phyloP scores from a whole-genome alignment of 257 asterid species.

The Asclepias syriaca region DNA sequence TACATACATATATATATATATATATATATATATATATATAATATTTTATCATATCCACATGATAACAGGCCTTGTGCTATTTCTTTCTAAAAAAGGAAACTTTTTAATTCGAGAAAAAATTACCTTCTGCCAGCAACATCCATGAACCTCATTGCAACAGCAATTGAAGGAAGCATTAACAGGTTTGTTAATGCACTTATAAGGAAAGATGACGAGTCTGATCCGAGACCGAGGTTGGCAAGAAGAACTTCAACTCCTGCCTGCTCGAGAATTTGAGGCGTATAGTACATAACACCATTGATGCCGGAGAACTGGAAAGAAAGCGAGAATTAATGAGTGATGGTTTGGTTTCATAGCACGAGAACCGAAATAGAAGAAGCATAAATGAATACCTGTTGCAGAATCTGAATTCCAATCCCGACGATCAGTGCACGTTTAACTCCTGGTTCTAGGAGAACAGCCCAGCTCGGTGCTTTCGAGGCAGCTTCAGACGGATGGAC shows the following conservation, averaged over 20 bases:
- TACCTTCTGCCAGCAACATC: conserved; percentile 87
- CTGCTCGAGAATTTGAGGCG: conserved; percentile 90
- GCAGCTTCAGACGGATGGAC: conserved; percentile 15
- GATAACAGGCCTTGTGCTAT: too few relatives aligned
- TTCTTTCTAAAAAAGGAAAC: too few relatives aligned
- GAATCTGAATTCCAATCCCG: conserved; percentile 18
- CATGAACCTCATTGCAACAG: conserved; percentile 89
- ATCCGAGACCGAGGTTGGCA: conserved; percentile 62
- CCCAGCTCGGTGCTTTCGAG: conserved; percentile 9
- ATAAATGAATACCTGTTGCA: conserved; percentile 17
- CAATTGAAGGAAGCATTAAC: conserved; percentile 64
- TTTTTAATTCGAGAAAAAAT: background rate
- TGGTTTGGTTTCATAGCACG: too few relatives aligned
- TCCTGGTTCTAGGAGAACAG: conserved; percentile 19
- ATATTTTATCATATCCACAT: too few relatives aligned
- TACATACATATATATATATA: too few relatives aligned
- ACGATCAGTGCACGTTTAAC: conserved; percentile 18
- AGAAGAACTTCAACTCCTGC: conserved; percentile 89
- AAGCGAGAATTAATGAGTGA: background rate
- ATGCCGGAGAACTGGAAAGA: conserved; percentile 79
- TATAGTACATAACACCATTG: conserved; percentile 89
- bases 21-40: too few relatives aligned
- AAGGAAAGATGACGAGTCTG: conserved; percentile 77
- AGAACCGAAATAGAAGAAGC: background rate
- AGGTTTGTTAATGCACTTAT: conserved; percentile 60